These are phyloP conservation scores for Paxillus ammoniavirescens DNA, from an alignment of 768 basidiomycete genomes.

Conservation along the genomic window DNA sequence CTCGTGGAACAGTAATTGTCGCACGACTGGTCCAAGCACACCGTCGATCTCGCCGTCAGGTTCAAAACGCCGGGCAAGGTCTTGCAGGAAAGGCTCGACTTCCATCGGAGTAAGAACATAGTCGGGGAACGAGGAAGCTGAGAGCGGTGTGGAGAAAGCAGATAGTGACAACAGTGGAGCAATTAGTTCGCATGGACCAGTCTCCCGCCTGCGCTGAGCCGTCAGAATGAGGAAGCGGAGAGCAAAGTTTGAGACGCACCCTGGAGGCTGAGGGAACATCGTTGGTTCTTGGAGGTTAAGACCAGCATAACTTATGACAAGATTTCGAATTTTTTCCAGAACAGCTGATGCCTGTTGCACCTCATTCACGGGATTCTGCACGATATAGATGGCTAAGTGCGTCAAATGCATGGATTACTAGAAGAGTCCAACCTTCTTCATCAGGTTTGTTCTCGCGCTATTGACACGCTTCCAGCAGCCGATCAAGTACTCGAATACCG, in stretches of 20 bases:
- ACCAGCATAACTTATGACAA: slow-evolving; percentile 87
- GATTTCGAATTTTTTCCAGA: slow-evolving; percentile 77
- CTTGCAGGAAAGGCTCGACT: slow-evolving; percentile 78
- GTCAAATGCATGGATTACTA: background rate
- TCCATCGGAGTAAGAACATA: slow-evolving; percentile 63
- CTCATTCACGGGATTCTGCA: slow-evolving; percentile 54
- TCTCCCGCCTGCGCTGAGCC: slow-evolving; percentile 47
- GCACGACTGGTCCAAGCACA: slow-evolving; percentile 75
- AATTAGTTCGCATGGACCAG: slow-evolving; percentile 83
- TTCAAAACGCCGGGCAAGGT: slow-evolving; percentile 79
- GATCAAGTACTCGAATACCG: slow-evolving; percentile 85
- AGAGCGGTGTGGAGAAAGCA: slow-evolving; percentile 63
- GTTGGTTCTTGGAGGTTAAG: slow-evolving; percentile 87
- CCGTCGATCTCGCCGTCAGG: slow-evolving; percentile 74
- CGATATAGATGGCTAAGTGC: slow-evolving; percentile 34
- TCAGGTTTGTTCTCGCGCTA: slow-evolving; percentile 45
- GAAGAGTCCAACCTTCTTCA: slow-evolving; percentile 55
- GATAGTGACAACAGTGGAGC: slow-evolving; percentile 75
- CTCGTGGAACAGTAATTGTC: slow-evolving; percentile 58
- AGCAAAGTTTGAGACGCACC: slow-evolving; percentile 43
- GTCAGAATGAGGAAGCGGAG: slow-evolving; percentile 3
- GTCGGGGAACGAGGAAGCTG: slow-evolving; percentile 44
- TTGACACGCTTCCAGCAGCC: slow-evolving; percentile 92
- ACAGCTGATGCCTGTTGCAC: slow-evolving; percentile 56
- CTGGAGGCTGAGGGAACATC: slow-evolving; percentile 89